Evolutionary conservation across 495 filamentous ascomycete genomes (phyloP).

Genomic region (Neurospora sublineolata): DNA sequence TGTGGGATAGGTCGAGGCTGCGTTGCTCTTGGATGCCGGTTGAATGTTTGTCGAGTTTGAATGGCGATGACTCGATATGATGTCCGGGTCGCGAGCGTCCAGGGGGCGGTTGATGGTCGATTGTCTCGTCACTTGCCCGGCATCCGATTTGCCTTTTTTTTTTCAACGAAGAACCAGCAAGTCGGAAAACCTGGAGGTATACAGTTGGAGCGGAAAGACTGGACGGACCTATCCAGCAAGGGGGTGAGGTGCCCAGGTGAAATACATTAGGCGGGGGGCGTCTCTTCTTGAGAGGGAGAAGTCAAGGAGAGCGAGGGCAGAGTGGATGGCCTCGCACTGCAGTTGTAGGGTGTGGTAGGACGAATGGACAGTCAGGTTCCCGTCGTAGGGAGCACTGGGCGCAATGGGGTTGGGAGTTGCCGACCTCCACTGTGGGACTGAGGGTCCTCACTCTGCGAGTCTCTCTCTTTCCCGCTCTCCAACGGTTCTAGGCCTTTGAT

Average conservation of each 20-base stretch:
- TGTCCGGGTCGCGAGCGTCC: neutral
- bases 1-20: neutral
- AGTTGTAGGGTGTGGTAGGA: neutral
- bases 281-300: neutral
- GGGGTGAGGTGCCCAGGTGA: neutral
- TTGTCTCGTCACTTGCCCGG: neutral
- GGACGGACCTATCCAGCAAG: neutral
- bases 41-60: neutral
- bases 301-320: neutral
- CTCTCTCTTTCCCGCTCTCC: neutral
- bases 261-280: neutral
- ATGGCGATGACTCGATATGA: neutral
- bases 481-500: neutral
- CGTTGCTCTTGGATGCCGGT: neutral
- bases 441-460: neutral
- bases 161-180: neutral
- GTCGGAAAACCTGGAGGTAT: neutral
- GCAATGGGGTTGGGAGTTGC: neutral
- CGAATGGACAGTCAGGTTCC: neutral
- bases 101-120: neutral
- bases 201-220: neutral
- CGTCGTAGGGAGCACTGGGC: neutral
- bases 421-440: neutral
- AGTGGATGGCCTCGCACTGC: neutral
- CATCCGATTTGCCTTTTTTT: neutral